These are phyloP conservation scores for Cladophialophora immunda DNA, from an alignment of 2,329 filamentous ascomycete species.

Conservation along the genomic window DNA sequence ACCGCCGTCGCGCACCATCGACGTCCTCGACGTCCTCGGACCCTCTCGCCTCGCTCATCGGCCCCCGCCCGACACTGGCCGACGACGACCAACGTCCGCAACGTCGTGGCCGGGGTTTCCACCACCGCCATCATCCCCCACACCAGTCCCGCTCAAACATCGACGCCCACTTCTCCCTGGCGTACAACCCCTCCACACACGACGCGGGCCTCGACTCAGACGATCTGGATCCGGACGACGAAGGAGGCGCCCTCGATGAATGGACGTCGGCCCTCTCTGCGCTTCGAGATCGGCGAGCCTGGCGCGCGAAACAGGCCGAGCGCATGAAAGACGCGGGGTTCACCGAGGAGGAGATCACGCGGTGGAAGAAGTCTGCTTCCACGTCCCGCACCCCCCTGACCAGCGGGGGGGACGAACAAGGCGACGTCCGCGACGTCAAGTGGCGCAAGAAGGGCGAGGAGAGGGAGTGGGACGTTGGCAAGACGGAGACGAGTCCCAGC, in stretches of 20 bases:
- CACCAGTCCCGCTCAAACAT: constrained; percentile 56
- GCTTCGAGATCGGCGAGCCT: constrained; percentile 79
- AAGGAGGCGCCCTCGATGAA: constrained; percentile 66
- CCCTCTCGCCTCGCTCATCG: constrained; percentile 77
- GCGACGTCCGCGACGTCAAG: constrained; percentile 72
- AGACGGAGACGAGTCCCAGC: constrained; percentile 44
- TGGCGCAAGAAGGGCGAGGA: constrained; percentile 77
- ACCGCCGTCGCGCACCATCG: not conserved
- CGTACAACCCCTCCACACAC: constrained; percentile 64
- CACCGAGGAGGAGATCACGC: constrained; percentile 74
- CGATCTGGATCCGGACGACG: constrained; percentile 53
- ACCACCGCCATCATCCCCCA: constrained; percentile 56
- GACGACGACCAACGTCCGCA: constrained; percentile 51
- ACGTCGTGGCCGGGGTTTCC: constrained; percentile 73
- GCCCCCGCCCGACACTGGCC: constrained; percentile 65
- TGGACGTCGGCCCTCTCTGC: constrained; percentile 85
- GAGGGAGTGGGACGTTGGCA: constrained; percentile 73
- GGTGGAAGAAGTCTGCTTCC: constrained; percentile 66
- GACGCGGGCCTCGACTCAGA: constrained; percentile 62
- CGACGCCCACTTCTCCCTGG: constrained; percentile 78
- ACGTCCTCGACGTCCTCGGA: constrained; percentile 61
- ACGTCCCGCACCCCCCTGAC: not conserved
- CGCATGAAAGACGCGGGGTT: constrained; percentile 81
- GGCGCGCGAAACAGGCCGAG: constrained; percentile 77
- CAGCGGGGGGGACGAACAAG: constrained; percentile 51